These are phyloP conservation scores for Waltergamsia citrina DNA, from an alignment of 2,329 filamentous ascomycete species.

Conservation along the genomic window DNA sequence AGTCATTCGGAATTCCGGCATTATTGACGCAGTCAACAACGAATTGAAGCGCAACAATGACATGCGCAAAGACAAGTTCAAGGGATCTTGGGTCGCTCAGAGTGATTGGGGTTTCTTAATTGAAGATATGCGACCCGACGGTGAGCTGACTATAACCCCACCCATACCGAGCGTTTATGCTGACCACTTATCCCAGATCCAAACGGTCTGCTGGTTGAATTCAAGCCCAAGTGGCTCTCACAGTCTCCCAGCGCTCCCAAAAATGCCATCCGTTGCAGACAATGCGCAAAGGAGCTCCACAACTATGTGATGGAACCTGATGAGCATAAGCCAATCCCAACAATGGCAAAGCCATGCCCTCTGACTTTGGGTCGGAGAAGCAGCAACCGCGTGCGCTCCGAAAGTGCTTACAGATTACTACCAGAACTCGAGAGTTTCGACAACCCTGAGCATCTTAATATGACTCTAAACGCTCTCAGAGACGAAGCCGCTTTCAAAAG, in stretches of 20 bases:
- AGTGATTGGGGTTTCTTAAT: constrained; percentile 60
- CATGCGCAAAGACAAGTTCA: constrained; percentile 32
- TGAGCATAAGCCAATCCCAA: constrained; percentile 21
- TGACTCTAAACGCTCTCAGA: constrained; percentile 1
- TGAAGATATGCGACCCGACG: constrained; percentile 53
- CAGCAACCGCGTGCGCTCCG: constrained; percentile 27
- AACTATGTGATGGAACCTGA: constrained; percentile 21
- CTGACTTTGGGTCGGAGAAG: constrained; percentile 50
- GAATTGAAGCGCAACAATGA: constrained; percentile 40
- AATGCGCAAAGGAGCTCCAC: constrained; percentile 50
- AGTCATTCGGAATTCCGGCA: constrained; percentile 21
- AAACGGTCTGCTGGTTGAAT: constrained; percentile 47
- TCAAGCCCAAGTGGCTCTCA: constrained; percentile 78
- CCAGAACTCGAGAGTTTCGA: constrained; percentile 18
- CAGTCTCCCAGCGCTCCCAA: constrained; percentile 65
- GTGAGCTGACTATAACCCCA: constrained; percentile 11
- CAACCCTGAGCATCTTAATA: constrained; percentile 14
- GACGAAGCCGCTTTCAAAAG: constrained; percentile 12
- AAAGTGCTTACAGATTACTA: constrained; percentile 29
- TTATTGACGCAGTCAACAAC: constrained; percentile 38
- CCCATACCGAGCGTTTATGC: neutral
- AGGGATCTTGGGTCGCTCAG: constrained; percentile 38
- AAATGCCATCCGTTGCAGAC: constrained; percentile 58
- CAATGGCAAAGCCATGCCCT: constrained; percentile 46
- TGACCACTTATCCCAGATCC: constrained; percentile 12